Base-by-base conservation (phyloP, 2,329 filamentous ascomycete genomes). In the Alternaria alternata region DNA sequence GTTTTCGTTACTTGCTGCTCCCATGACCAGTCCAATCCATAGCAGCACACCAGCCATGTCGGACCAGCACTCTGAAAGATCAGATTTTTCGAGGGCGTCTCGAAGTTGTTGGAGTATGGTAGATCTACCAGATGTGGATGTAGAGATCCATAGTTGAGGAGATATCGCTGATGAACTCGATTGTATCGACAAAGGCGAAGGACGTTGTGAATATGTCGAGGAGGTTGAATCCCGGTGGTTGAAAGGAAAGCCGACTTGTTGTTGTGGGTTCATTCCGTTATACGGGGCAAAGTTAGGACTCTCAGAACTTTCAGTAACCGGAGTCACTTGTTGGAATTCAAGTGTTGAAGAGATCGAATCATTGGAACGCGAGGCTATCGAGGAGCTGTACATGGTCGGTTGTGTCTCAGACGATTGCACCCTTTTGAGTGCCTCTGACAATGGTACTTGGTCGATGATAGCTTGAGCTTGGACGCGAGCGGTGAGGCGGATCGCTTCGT, bases 41-140 rank as follows among this genome's bases (percentile, higher is more conserved):
- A 79, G 65, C 2, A 79, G 68, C n/a, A 79, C 74, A 42, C 78
- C 78, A 1, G 73, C 73, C 70, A 79, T 74, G 54, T 78, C 75
- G 47, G 57, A 55, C 77, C 78, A 79, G 46, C 70, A 74, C 22
- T 73, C 66, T 4, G 73, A 72, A 30, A 77, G 55, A 48, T 78
- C 65, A 3, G 75, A 76, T n/a, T 57, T 66, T 28, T 74, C 59
- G 39, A 79, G 66, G 3, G 70, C 65, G 4, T 58, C 56, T 39
- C 67, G 67, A 12, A 79, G 62, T 18, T 62, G 34, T 4, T 30
- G 42, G 5, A 79, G 70, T 32, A 76, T 67, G 1, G 42, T 62
- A 8, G 67, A 18, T 4, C 32, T 42, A 22, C 38, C 64, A 3
- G 57, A 44, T 32, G 49, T 8, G 7, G 68, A 42, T 26, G 60